These are phyloP conservation scores for Calcarisporium arbuscula DNA, from an alignment of 2,329 filamentous ascomycete genomes.

Conservation along the genomic window DNA sequence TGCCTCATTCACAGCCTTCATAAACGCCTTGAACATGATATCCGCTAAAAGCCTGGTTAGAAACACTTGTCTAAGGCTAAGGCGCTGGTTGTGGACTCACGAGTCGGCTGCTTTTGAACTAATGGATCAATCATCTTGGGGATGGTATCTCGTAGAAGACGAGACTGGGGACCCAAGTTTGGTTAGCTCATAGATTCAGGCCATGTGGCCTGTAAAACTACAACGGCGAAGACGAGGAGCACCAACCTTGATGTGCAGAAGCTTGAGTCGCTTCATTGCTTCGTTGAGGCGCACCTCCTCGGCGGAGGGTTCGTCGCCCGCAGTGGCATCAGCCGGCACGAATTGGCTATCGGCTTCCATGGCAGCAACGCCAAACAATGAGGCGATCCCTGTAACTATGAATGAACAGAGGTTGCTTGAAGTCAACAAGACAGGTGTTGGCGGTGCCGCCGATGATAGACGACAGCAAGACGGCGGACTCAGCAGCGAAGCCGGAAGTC, in stretches of 20 bases:
- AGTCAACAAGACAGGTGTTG: too few relatives aligned
- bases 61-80: not conserved
- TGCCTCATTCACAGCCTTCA: constrained; percentile 39
- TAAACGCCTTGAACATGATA: constrained; percentile 39
- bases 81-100: constrained; percentile 31
- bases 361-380: too few relatives aligned
- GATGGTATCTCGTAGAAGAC: constrained; percentile 29
- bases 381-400: too few relatives aligned
- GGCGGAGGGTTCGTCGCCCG: constrained; percentile 25
- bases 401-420: too few relatives aligned
- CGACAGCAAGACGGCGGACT: too few relatives aligned
- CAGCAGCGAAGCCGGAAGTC: too few relatives aligned
- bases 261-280: constrained; percentile 44
- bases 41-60: constrained; percentile 36
- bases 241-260: constrained; percentile 49
- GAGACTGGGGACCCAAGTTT: constrained; percentile 18
- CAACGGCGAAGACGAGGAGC: not conserved
- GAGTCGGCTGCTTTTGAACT: constrained; percentile 40
- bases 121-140: constrained; percentile 40
- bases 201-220: too few relatives aligned
- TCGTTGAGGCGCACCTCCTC: constrained; percentile 45
- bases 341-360: too few relatives aligned
- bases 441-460: too few relatives aligned
- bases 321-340: constrained; percentile 13
- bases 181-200: too few relatives aligned